A percentile compares a stretch with the other conserved stretches of the same genome.
Conservation (phyloP, 148 eudicot genomes). For the Cornus florida region DNA sequence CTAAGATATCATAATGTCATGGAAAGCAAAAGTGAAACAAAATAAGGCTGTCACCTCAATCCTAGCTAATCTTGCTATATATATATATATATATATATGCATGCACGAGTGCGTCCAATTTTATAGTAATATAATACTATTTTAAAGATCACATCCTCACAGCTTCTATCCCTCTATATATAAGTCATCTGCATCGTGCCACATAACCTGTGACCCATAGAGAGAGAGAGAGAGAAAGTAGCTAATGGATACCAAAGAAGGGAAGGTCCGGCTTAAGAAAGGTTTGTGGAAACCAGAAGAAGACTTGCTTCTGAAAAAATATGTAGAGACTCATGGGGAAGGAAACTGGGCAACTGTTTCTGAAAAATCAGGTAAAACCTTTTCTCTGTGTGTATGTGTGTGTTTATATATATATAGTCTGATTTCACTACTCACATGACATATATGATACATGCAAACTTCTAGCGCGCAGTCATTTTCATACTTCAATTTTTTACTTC, state of each 20-base stretch:
- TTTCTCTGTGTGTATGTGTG: no score
- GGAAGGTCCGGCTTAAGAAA: conserved; percentile 20
- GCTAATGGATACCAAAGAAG: conserved; percentile 13
- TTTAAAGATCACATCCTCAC: no score
- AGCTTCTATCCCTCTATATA: not conserved
- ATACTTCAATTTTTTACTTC: no score
- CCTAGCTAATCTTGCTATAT: not conserved
- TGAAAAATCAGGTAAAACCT: conserved; percentile 23
- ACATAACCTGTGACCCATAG: not conserved
- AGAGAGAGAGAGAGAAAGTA: conserved; percentile 1
- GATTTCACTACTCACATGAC: not conserved
- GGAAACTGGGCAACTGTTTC: conserved; percentile 34
- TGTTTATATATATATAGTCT: not conserved
- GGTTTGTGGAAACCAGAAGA: conserved; percentile 43
- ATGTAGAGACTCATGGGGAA: conserved; percentile 36
- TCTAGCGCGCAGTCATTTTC: no score
- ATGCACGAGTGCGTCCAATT: conserved; percentile 4
- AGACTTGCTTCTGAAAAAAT: conserved; percentile 30
- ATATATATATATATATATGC: not conserved
- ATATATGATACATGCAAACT: no score
- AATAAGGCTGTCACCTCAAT: not conserved
- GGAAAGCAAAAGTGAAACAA: not conserved
- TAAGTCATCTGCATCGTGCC: not conserved
- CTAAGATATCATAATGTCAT: not conserved
- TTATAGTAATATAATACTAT: no score